Evolutionary conservation across 2,329 filamentous ascomycete genomes (phyloP).

Genomic region (Penicillium sp.): DNA sequence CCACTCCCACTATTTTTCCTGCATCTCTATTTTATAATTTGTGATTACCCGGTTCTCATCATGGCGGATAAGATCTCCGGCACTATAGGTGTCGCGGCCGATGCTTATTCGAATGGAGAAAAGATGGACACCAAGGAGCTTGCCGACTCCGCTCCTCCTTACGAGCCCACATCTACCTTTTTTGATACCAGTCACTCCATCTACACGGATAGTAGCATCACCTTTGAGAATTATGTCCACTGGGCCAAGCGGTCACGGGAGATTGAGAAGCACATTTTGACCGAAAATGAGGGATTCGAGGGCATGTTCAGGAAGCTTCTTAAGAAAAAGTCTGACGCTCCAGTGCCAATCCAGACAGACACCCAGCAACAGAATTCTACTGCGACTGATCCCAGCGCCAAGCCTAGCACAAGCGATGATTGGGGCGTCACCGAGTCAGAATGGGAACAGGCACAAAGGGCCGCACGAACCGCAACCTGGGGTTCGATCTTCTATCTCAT

Average conservation of each 20-base stretch:
- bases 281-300: slow-evolving; percentile 12
- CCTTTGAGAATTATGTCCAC: slow-evolving; percentile 41
- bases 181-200: slow-evolving; percentile 3
- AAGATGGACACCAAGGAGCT: slow-evolving; percentile 24
- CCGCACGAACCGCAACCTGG: slow-evolving; percentile 49
- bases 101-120: slow-evolving; percentile 19
- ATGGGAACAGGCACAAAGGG: slow-evolving; percentile 50
- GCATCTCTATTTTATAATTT: background rate
- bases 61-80: slow-evolving; percentile 17
- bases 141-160: background rate
- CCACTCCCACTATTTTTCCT: background rate
- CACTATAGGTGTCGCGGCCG: slow-evolving; percentile 7
- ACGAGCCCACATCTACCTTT: background rate
- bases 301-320: background rate
- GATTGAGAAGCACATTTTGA: slow-evolving; percentile 30
- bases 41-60: background rate
- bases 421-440: slow-evolving; percentile 31
- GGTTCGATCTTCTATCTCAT: slow-evolving; percentile 53
- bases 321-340: background rate
- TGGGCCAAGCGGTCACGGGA: slow-evolving; percentile 37
- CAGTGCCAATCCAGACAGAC: background rate
- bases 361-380: background rate
- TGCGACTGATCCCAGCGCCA: background rate
- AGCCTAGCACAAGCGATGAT: background rate
- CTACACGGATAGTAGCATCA: slow-evolving; percentile 29